Base-by-base conservation (phyloP, 768 basidiomycete species). In the Boletus barrowsii region DNA sequence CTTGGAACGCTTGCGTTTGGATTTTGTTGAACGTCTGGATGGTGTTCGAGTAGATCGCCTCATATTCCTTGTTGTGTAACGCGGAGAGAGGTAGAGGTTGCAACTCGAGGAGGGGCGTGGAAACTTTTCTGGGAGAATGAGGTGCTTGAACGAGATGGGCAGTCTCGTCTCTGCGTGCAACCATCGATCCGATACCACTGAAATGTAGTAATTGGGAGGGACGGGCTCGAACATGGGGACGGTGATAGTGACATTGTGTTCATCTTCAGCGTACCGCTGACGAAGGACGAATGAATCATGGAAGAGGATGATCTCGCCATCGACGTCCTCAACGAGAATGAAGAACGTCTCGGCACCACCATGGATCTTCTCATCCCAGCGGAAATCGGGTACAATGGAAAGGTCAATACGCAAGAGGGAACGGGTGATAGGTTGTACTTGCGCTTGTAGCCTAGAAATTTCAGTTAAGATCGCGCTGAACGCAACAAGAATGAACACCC, bases 1-100 rank as follows among this genome's bases (percentile, higher is more conserved):
- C 95, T 63, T 98, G 94, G 87, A 99, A 98, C 42, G 97, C 95
- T 72, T 98, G 97, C 0, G 93, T 98, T 68, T 98, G 97, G 57
- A 98, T 98, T 73, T 98, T 99, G 82, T 98, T 98, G 79, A 98
- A 98, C 1, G 83, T 85, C 56, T 84, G 79, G 59, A 98, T 86
- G 0, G 83, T 83, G 17, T 80, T 82, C 1, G 84, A 82, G 69
- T 98, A 99, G 41, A 98, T 82, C 1, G 79, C 78, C 69, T 98
- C 93, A 61, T 87, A 98, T 56, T 94, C 91, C 64, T 87, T 84
- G 79, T 97, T 97, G 71, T 96, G 93, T 5, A 99, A 77, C 0
- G 94, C 95, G 0, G 90, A 85, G 14, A 97, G 78, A 0, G 97
- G 95, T 0, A 98, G 80, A 1, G 89, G 75, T 65, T 98, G 95